A percentile compares a stretch with the other conserved stretches of the same genome.
Evolutionary conservation across 441 rosid genomes (phyloP).

Genomic region (Francoa sonchifolia): DNA sequence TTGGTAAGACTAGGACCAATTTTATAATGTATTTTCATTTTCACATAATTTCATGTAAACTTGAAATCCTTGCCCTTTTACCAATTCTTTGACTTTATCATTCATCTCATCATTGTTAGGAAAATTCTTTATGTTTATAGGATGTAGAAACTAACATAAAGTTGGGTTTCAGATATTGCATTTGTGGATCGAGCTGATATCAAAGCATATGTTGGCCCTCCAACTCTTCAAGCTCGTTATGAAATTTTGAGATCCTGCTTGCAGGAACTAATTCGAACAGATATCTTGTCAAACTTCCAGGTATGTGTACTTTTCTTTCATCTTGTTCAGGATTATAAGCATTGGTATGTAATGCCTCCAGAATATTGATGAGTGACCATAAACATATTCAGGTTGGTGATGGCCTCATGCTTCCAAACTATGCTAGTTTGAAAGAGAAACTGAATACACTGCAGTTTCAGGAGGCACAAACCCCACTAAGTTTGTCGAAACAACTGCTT

Average conservation of each 20-base stretch:
- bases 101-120: background rate
- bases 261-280: slow-evolving; percentile 65
- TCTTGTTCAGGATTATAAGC: background rate
- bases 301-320: slow-evolving; percentile 17
- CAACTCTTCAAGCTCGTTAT: slow-evolving; percentile 83
- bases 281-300: slow-evolving; percentile 54
- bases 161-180: slow-evolving; percentile 63
- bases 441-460: slow-evolving; percentile 23
- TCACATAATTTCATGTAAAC: background rate
- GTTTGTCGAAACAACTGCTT: slow-evolving; percentile 38
- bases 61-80: background rate
- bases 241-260: slow-evolving; percentile 79
- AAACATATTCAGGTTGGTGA: slow-evolving; percentile 45
- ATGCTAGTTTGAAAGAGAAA: slow-evolving; percentile 49
- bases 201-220: slow-evolving; percentile 95
- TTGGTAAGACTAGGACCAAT: slow-evolving; percentile 42
- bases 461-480: slow-evolving; percentile 26
- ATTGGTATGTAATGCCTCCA: too few relatives aligned
- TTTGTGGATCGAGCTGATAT: slow-evolving; percentile 94
- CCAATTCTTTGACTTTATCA: background rate
- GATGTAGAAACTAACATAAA: background rate
- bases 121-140: background rate
- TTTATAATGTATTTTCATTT: slow-evolving; percentile 1
- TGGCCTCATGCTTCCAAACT: slow-evolving; percentile 39
- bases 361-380: too few relatives aligned